Conservation (phyloP, 1,139 yeast genomes). For the Taphrina sp. region DNA sequence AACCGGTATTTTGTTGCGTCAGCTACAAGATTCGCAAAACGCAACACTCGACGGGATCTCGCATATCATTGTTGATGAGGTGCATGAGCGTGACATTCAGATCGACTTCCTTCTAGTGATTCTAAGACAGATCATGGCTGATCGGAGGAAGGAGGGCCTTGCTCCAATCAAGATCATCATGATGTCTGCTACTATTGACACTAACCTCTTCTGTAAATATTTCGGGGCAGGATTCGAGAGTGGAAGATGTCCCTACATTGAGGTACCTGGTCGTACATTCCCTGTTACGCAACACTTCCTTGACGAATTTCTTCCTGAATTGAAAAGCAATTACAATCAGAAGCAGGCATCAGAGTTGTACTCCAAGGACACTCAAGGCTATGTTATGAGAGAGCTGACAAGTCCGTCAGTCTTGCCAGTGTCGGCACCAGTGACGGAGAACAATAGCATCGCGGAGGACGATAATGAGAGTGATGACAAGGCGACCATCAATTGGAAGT, state of each 20-base stretch:
- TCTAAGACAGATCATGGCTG: conserved; percentile 53
- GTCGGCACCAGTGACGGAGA: conserved; percentile 11
- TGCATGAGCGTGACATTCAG: conserved; percentile 79
- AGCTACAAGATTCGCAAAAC: conserved; percentile 53
- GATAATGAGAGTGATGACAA: conserved; percentile 6
- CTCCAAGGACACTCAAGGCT: conserved; percentile 20
- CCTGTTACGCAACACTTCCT: conserved; percentile 65
- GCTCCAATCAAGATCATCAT: conserved; percentile 52
- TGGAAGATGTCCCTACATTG: conserved; percentile 54
- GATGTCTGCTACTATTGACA: conserved; percentile 81
- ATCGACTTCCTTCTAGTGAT: conserved; percentile 71
- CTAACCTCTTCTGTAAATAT: conserved; percentile 56
- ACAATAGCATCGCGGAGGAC: conserved; percentile 18
- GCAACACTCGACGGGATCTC: conserved; percentile 56
- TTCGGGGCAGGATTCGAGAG: conserved; percentile 47
- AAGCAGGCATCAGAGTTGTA: conserved; percentile 9
- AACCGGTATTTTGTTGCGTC: conserved; percentile 74
- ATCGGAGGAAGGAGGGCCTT: conserved; percentile 44
- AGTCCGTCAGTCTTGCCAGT: conserved; percentile 8
- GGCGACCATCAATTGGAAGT: conserved; percentile 32
- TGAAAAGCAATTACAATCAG: conserved; percentile 14
- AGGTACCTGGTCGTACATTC: conserved; percentile 77
- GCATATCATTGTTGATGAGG: conserved; percentile 77
- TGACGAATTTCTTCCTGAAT: conserved; percentile 39
- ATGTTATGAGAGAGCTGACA: conserved; percentile 21